phyloP scores from a whole-genome alignment of 169 alveolate genomes.

The Cryptosporidium muris region DNA sequence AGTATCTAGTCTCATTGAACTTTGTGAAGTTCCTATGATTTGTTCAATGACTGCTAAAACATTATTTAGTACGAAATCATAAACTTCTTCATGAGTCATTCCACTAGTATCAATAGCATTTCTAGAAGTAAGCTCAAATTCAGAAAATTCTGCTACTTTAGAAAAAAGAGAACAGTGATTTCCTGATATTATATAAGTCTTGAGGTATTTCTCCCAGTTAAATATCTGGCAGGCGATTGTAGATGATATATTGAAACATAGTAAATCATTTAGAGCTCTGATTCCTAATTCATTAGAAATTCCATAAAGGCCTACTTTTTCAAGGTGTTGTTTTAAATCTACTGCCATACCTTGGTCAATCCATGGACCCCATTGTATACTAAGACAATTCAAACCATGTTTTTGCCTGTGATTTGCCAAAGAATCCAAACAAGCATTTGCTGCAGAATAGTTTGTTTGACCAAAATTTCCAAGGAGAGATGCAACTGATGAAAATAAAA shows the following conservation, averaged over 20 bases:
- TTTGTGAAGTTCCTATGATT: neutral
- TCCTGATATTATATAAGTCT: neutral
- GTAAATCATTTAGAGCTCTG: slow-evolving; percentile 66
- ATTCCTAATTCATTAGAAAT: slow-evolving; percentile 76
- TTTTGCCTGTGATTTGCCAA: slow-evolving; percentile 73
- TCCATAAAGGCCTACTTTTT: slow-evolving; percentile 77
- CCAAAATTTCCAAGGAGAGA: slow-evolving; percentile 79
- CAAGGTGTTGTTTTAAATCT: slow-evolving; percentile 74
- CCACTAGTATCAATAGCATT: neutral
- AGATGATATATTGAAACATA: neutral
- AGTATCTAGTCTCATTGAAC: slow-evolving; percentile 37
- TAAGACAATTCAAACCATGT: slow-evolving; percentile 71
- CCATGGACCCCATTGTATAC: slow-evolving; percentile 84
- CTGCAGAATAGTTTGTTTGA: slow-evolving; percentile 80
- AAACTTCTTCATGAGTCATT: neutral
- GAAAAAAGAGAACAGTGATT: slow-evolving; percentile 2
- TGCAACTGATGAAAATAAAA: slow-evolving; percentile 16
- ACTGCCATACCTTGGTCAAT: slow-evolving; percentile 76
- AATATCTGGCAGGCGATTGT: slow-evolving; percentile 75
- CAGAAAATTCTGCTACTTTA: neutral
- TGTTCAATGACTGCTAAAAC: slow-evolving; percentile 17
- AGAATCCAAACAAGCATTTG: slow-evolving; percentile 77
- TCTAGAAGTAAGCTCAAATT: neutral
- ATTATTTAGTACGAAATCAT: neutral
- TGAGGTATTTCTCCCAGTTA: slow-evolving; percentile 72